Percentiles rank a stretch among this genome's conserved stretches.
These are phyloP conservation scores for Phaeosphaeriaceae sp. DNA, from an alignment of 2,329 filamentous ascomycete genomes.

Conservation along the genomic window DNA sequence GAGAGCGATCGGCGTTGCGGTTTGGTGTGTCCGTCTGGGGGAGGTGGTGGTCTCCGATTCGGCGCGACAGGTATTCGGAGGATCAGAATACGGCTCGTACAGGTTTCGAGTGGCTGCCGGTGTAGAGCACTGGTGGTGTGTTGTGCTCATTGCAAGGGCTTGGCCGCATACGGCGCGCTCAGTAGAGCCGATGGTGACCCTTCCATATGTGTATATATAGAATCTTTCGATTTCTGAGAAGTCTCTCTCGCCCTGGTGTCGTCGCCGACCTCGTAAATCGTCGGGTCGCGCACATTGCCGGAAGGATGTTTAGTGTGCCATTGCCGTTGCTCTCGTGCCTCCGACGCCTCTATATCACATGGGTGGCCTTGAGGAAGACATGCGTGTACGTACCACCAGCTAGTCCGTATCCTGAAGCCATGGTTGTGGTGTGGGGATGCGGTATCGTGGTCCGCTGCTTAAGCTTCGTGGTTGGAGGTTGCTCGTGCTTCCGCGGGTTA, in stretches of 20 bases:
- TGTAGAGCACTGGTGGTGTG: neutral
- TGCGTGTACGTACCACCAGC: conserved; percentile 69
- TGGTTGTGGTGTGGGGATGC: conserved; percentile 53
- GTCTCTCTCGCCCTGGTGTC: neutral
- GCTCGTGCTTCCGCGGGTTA: conserved; percentile 8
- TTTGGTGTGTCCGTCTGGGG: neutral
- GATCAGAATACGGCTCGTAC: neutral
- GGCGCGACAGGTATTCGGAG: no score
- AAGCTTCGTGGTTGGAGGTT: conserved; percentile 4
- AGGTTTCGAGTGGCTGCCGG: neutral
- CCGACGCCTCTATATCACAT: conserved; percentile 13
- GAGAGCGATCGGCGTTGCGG: neutral
- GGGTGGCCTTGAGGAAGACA: neutral
- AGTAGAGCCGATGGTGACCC: no score
- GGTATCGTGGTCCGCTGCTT: conserved; percentile 17
- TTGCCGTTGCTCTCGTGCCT: conserved; percentile 19
- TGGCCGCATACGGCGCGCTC: no score
- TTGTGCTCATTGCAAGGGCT: neutral
- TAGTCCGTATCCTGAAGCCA: conserved; percentile 85
- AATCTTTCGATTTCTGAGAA: neutral
- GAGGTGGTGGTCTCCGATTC: neutral
- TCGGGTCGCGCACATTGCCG: conserved; percentile 6
- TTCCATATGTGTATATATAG: neutral
- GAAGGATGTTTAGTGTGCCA: conserved; percentile 22
- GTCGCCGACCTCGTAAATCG: conserved; percentile 7